Percentiles rank a stretch among this genome's conserved stretches.
These are phyloP conservation scores for Boletus bicolor DNA, from an alignment of 768 basidiomycete species.

Conservation along the genomic window DNA sequence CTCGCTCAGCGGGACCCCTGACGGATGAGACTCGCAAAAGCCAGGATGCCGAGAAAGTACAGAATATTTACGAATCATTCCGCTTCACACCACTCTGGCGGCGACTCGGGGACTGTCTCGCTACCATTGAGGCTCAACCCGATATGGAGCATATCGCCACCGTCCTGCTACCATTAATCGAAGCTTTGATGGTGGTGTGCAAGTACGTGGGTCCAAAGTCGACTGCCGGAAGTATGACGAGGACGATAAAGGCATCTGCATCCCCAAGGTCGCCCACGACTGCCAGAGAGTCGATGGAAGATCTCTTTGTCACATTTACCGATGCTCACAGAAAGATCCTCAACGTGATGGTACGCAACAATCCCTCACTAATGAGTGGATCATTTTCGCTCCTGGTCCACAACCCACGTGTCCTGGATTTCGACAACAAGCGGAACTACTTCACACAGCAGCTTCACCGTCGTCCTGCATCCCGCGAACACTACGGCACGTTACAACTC, in stretches of 20 bases:
- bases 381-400: constrained; percentile 95
- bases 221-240: constrained; percentile 40
- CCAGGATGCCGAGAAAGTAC: constrained; percentile 76
- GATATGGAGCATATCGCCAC: constrained; percentile 87
- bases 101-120: constrained; percentile 84
- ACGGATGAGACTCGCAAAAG: constrained; percentile 37
- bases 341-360: constrained; percentile 97
- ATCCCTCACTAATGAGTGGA: constrained; percentile 96
- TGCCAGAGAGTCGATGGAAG: constrained; percentile 77
- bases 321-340: constrained; percentile 90
- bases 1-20: constrained; percentile 43
- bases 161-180: constrained; percentile 90
- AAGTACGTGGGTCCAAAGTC: constrained; percentile 82
- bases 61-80: constrained; percentile 89
- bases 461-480: constrained; percentile 74
- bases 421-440: constrained; percentile 99
- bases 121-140: constrained; percentile 73
- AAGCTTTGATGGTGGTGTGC: constrained; percentile 97
- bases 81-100: constrained; percentile 86
- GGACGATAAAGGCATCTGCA: constrained; percentile 57
- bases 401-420: constrained; percentile 95
- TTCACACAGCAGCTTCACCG: constrained; percentile 90
- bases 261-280: constrained; percentile 70
- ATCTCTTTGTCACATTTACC: constrained; percentile 90
- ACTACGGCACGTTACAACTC: constrained; percentile 78